Conservation (phyloP, 805 yeast genomes). For the Teunomyces panamensis region DNA sequence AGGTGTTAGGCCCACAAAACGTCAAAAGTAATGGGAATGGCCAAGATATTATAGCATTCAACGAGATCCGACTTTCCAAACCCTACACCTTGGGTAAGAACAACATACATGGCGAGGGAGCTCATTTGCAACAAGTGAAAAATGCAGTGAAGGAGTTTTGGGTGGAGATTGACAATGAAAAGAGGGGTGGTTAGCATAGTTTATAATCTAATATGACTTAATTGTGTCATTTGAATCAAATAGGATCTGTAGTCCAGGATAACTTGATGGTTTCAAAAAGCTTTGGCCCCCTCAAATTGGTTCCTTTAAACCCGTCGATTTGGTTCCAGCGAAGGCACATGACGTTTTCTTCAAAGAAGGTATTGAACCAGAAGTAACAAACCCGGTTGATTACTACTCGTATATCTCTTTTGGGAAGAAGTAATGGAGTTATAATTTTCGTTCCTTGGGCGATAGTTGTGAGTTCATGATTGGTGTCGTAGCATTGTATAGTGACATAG, state of each 20-base stretch:
- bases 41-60: conserved; percentile 34
- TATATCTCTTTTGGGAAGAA: not conserved
- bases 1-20: conserved; percentile 20
- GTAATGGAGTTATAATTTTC: not conserved
- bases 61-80: conserved; percentile 34
- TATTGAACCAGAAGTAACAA: conserved; percentile 31
- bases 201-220: not conserved
- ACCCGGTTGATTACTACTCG: conserved; percentile 10
- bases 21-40: conserved; percentile 23
- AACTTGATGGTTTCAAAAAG: conserved; percentile 30
- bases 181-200: conserved; percentile 21
- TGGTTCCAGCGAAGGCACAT: conserved; percentile 29
- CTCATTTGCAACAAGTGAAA: conserved; percentile 19
- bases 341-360: conserved; percentile 19
- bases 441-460: not conserved
- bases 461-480: not conserved
- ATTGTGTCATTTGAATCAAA: not conserved
- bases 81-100: conserved; percentile 35
- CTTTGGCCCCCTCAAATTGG: conserved; percentile 49
- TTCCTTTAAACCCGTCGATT: conserved; percentile 69
- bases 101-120: conserved; percentile 18
- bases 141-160: conserved; percentile 25
- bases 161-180: conserved; percentile 24
- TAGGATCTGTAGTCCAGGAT: not conserved
- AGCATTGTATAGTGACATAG: not conserved